phyloP scores from a whole-genome alignment of 225 moss, liverwort and hornwort species.

The Climacium dendroides region DNA sequence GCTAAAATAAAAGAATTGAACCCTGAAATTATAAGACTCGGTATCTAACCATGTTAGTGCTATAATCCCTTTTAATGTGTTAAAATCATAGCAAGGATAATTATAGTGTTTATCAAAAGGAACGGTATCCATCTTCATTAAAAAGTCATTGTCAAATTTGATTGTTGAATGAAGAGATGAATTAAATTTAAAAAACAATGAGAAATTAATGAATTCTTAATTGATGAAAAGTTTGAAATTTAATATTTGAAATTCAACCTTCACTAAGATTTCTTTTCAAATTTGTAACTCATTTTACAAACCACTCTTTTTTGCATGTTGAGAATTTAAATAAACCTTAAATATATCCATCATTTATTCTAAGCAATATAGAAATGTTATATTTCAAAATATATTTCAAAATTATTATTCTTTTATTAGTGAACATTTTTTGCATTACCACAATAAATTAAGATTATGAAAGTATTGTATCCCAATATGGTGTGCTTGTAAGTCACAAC shows the following conservation, averaged over 20 bases:
- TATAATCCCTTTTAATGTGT: neutral
- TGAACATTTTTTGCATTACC: neutral
- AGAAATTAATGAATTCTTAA: neutral
- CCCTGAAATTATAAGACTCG: accelerated
- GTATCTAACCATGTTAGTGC: neutral
- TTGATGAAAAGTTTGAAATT: too few relatives aligned
- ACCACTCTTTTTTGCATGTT: neutral
- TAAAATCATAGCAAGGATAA: neutral
- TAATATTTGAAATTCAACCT: neutral
- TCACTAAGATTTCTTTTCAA: neutral
- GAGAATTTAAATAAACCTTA: too few relatives aligned
- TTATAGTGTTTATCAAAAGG: too few relatives aligned
- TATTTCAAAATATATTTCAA: neutral
- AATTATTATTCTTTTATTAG: accelerated
- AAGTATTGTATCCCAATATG: neutral
- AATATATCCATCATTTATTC: neutral
- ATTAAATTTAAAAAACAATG: neutral
- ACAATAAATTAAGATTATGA: neutral
- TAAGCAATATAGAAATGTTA: neutral
- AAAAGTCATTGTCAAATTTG: neutral
- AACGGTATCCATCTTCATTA: neutral
- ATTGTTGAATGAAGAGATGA: neutral
- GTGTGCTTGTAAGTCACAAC: neutral
- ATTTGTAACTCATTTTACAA: neutral
- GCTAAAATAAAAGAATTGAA: neutral